Base-by-base conservation (phyloP, 2,329 filamentous ascomycete species). In the Neopestalotiopsis sp. region DNA sequence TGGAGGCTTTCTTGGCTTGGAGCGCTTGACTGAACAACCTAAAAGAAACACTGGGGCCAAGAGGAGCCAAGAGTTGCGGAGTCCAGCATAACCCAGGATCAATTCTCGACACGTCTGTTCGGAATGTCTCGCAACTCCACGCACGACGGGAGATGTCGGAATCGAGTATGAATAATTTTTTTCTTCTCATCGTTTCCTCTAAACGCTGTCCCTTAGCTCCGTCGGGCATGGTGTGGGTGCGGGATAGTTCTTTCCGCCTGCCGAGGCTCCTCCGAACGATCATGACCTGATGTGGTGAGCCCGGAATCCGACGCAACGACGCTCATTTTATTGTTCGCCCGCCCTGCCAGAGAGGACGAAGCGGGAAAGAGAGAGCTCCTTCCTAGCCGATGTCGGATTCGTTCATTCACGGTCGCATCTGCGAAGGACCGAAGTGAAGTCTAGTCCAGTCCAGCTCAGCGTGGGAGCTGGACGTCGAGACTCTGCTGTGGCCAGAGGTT, bases 91-190 rank as follows among this genome's bases (percentile, higher is more conserved):
- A 53, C 45, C 45, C 17, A 53, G 45, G 45, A 53, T 20, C 17
- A 53, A 53, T 53, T 17, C 45, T 53, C 45, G 45, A 53, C 45
- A 53, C 45, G 45, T n/a, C 24, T 53, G 45, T 17, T 20, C 45
- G 57, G 32, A 40, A 38, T 34, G 30, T 40, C n/a, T 34, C 59
- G n/a, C 17, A 17, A 10, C 30, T 62, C 59, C 32, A 62, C 32
- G 59, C n/a, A 30, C 32, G 28, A 40, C 59, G 59, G 59, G 34
- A 62, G 28, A 34, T 62, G 7, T 62, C 59, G 59, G 59, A 42
- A 62, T 53, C 45, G 7, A 28, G n/a, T 17, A 12, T 20, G 59
- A 40, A 40, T 17, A 20, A 62, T 38, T 38, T 62, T 62, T 59
- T 59, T 30, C 45, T 62, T 30, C 59, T 62, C 32, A 12, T 20